Base-by-base conservation (phyloP, 768 basidiomycete genomes). In the Fibroporia radiculosa region DNA sequence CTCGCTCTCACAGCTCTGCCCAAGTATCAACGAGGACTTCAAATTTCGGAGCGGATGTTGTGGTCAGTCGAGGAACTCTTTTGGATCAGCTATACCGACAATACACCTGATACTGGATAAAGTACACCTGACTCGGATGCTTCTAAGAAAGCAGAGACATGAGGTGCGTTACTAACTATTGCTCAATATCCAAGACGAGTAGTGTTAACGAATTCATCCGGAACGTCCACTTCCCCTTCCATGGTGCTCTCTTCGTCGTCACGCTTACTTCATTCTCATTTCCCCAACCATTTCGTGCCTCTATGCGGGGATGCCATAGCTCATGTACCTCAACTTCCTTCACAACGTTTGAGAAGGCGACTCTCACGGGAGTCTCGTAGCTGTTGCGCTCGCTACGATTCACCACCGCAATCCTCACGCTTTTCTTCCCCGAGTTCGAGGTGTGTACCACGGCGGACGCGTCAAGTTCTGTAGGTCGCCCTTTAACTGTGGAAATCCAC, bases 351-450 rank as follows among this genome's bases (percentile, higher is more conserved):
- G 68, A 68, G 57, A 70, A 67, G 1, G 53, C 41, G 23, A 73
- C 61, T 7, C 69, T 68, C 0, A 72, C 58, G 1, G 56, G 54
- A 50, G 68, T 73, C 12, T 61, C 63, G 26, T 53, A 48, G 25
- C 35, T 42, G 18, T 62, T 53, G 4, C 49, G 50, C 5, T 71
- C 69, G 50, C 70, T 66, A 3, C 75, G 63, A 50, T 82, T 82
- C 18, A 80, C 62, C 8, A 80, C 62, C 10, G 75, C 75, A 3
- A 80, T 44, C 13, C 76, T 65, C n/a, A 82, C 56, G 33, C 73
- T 61, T 10, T 54, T 55, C 11, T 51, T 52, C 26, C 58, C 52
- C 8, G 55, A 48, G 8, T 58, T 53, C 7, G 39, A 23, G 43
- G 35, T 36, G 6, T 66, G 55, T 12, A 75, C 59, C 7, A 74